phyloP scores from a whole-genome alignment of 2,329 filamentous ascomycete genomes.

The Chaetomiaceae sp. region DNA sequence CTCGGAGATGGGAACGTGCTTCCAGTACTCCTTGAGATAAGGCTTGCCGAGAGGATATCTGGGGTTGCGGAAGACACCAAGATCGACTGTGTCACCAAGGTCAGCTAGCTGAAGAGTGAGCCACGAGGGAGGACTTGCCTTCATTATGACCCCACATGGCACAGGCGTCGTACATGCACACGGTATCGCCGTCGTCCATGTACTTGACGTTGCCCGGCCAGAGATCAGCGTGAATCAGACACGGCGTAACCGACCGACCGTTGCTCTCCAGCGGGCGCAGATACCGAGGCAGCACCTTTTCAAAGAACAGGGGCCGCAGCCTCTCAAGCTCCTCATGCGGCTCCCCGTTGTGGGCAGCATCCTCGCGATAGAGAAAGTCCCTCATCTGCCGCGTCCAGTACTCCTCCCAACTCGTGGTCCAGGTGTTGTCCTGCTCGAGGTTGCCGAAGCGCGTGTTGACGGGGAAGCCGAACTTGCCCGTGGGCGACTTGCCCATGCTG shows the following conservation, averaged over 20 bases:
- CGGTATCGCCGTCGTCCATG: conserved; percentile 8
- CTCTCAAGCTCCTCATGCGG: conserved; percentile 18
- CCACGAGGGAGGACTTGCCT: conserved; percentile 8
- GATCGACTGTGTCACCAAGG: conserved; percentile 15
- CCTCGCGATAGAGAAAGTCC: conserved; percentile 23
- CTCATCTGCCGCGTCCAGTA: conserved; percentile 25
- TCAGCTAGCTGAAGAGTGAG: neutral
- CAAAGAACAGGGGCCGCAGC: conserved; percentile 22
- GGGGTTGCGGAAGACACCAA: conserved; percentile 28
- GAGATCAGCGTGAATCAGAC: conserved; percentile 27
- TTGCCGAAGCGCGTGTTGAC: conserved; percentile 19
- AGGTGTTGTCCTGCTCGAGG: conserved; percentile 23
- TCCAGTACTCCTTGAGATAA: conserved; percentile 28
- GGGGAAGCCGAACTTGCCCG: conserved; percentile 25
- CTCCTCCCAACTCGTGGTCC: conserved; percentile 26
- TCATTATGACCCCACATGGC: conserved; percentile 29
- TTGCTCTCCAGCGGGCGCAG: conserved; percentile 25
- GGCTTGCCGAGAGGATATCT: conserved; percentile 25
- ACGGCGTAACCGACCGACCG: conserved; percentile 24
- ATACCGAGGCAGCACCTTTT: conserved; percentile 26
- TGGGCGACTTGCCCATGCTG: conserved; percentile 27
- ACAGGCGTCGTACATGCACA: conserved; percentile 25
- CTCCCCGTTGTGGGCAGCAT: conserved; percentile 14
- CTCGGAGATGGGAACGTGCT: conserved; percentile 27
- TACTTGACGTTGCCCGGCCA: conserved; percentile 28